Evolutionary conservation across 345 rosid species (phyloP).

Genomic region (Eucalyptus coolabah): DNA sequence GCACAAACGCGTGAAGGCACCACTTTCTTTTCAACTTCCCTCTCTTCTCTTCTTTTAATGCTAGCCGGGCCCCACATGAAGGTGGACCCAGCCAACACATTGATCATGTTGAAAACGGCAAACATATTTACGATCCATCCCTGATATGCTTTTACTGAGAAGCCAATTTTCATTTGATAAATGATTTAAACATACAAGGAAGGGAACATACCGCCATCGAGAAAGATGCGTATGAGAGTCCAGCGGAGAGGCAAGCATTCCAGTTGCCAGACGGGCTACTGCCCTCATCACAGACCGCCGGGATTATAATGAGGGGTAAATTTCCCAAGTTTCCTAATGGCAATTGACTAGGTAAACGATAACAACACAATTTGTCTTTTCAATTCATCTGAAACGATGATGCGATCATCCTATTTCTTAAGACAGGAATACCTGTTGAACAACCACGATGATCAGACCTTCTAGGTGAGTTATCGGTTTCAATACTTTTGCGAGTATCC

Average conservation of each 20-base stretch:
- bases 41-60: too few species aligned
- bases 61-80: too few species aligned
- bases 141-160: not conserved
- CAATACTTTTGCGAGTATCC: constrained; percentile 56
- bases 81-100: too few species aligned
- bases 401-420: not conserved
- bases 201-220: constrained; percentile 64
- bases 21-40: too few species aligned
- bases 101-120: not conserved
- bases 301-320: constrained; percentile 57
- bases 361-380: not conserved
- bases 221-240: constrained; percentile 81
- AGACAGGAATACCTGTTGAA: constrained; percentile 39
- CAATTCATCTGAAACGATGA: not conserved
- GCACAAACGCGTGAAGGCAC: too few species aligned
- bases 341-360: too few species aligned
- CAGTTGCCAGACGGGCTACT: constrained; percentile 62
- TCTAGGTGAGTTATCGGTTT: constrained; percentile 65
- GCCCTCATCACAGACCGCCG: constrained; percentile 69
- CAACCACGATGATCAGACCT: constrained; percentile 71
- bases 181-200: not conserved
- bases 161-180: not conserved
- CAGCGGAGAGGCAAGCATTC: constrained; percentile 32
- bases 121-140: not conserved
- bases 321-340: constrained; percentile 71